phyloP scores from a whole-genome alignment of 2,329 filamentous ascomycete species.

The Trichophyton simii region DNA sequence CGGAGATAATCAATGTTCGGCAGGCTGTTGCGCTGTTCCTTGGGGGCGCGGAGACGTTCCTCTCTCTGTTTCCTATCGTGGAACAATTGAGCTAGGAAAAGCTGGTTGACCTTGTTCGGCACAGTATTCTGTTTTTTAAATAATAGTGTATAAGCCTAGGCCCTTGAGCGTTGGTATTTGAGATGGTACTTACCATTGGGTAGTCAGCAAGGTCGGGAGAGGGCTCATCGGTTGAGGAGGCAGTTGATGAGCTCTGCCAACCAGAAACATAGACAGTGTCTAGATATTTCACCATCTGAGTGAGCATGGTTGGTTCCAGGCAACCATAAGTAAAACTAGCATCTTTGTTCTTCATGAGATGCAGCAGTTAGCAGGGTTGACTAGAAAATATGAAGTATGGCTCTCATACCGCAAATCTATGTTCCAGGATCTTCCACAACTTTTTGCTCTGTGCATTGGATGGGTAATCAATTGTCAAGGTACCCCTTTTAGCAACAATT shows the following conservation, averaged over 20 bases:
- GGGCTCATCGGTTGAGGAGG: constrained; percentile 86
- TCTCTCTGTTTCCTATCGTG: constrained; percentile 98
- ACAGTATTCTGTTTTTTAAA: constrained; percentile 62
- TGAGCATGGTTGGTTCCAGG: constrained; percentile 94
- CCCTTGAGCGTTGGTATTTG: neutral
- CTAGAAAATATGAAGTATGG: neutral
- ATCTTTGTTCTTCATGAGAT: constrained; percentile 52
- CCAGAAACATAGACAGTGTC: constrained; percentile 98
- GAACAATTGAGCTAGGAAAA: constrained; percentile 98
- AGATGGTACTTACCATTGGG: constrained; percentile 55
- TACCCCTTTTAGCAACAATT: constrained; percentile 90
- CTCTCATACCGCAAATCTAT: constrained; percentile 59
- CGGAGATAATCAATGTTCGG: constrained; percentile 85
- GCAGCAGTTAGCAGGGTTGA: neutral
- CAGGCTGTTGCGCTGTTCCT: constrained; percentile 57
- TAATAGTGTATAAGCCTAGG: neutral
- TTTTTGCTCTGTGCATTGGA: constrained; percentile 87
- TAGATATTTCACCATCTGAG: constrained; percentile 97
- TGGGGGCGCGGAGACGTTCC: constrained; percentile 69
- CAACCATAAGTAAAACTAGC: constrained; percentile 94
- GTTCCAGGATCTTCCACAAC: constrained; percentile 81
- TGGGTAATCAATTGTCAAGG: constrained; percentile 79
- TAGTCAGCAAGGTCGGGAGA: constrained; percentile 97
- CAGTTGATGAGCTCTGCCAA: constrained; percentile 96
- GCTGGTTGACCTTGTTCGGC: constrained; percentile 92